Evolutionary conservation across 163 green algal genomes (phyloP), one percentile per base, ranked within the genome.

Genomic region (Scenedesmus sp.): DNA sequence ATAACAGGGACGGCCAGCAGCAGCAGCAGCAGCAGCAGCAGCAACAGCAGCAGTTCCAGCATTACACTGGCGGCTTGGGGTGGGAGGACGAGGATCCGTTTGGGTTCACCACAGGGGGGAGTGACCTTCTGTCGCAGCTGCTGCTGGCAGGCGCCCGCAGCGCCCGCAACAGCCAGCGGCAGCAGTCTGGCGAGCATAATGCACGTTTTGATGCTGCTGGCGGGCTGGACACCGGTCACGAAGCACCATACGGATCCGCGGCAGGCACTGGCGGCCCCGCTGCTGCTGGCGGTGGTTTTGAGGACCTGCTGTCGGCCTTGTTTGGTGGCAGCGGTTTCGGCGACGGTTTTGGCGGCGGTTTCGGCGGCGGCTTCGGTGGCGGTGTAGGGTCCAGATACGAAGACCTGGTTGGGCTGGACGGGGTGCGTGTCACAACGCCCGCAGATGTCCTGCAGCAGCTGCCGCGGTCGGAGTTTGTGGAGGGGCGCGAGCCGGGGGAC

Each of bases 141-240:
- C 85, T 89, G 85, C 85, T 89, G 68, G 85, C 65, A 40, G 85
- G 85, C 13, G 85, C 85, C 20, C 85, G 85, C 68, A 89, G 85
- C 37, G 85, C 85, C 26, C 65, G 44, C 43, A 86, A 44, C 43
- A 33, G 33, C 33, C 30, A 49, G 15, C 43, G 49, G 73, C 85
- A 84, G 43, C 85, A 90, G 68, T 44, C 12, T 56, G 30, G 40
- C 35, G 37, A 73, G 4, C 86, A 65, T 18, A 68, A 65, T 18
- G 82, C 53, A 37, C 51, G 61, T 35, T 91, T 80, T 43, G 51
- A 83, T 24, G 53, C 70, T 42, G 26, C 42, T 9, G 44, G 33
- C 26, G 49, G 51, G 7, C 12, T 35, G 56, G 79, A n/a, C 3
- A 40, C 43, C 49, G 56, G 24, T 15, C 86, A 80, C 46, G 86